phyloP scores from a whole-genome alignment of 148 eudicot genomes.

The Rhododendron kiyosumense region DNA sequence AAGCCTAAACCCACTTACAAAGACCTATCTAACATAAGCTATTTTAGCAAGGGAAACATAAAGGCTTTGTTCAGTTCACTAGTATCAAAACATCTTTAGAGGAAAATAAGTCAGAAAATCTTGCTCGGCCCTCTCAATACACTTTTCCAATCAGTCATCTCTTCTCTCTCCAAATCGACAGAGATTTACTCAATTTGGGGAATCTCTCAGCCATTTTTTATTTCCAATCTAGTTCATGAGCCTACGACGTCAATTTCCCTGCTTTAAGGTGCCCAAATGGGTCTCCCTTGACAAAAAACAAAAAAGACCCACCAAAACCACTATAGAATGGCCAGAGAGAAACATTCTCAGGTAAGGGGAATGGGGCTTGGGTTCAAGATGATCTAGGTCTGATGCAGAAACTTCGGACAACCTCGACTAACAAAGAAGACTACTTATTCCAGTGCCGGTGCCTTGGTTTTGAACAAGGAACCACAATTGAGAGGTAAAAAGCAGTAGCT shows the following conservation, averaged over 20 bases:
- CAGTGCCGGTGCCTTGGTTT: too few relatives aligned
- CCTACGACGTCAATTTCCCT: background rate
- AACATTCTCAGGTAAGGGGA: background rate
- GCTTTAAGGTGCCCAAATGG: background rate
- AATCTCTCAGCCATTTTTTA: background rate
- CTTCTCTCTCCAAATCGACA: background rate
- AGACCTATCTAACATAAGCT: background rate
- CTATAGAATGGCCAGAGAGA: background rate
- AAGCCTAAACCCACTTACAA: background rate
- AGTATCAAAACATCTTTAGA: background rate
- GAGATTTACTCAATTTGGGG: background rate
- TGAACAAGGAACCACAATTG: too few relatives aligned
- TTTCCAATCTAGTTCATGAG: background rate
- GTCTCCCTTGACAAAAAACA: background rate
- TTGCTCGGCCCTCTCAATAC: background rate
- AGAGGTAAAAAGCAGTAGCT: too few relatives aligned
- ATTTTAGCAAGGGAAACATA: background rate
- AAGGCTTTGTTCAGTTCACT: background rate
- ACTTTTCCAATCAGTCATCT: background rate
- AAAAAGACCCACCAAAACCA: background rate
- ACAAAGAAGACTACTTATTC: too few relatives aligned
- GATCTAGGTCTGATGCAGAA: background rate
- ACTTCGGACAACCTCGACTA: too few relatives aligned
- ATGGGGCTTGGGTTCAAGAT: background rate
- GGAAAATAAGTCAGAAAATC: background rate